Percentiles rank a stretch among this genome's conserved stretches.
phyloP scores from a whole-genome alignment of 2,329 filamentous ascomycete species.

The Arthroderma uncinatum region DNA sequence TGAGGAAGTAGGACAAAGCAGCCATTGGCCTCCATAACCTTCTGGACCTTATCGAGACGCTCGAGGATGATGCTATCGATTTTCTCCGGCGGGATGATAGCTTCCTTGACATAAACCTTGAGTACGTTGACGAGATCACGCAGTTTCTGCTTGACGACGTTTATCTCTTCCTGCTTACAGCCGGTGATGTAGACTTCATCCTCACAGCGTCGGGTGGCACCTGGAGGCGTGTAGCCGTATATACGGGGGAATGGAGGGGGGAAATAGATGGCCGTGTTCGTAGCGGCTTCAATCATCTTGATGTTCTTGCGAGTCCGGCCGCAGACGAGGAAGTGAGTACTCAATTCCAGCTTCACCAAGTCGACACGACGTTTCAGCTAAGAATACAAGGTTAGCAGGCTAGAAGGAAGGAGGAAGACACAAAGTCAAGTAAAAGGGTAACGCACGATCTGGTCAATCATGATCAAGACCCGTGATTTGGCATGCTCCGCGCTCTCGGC shows the following conservation, averaged over 20 bases:
- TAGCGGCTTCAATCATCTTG: conserved; percentile 91
- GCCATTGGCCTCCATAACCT: conserved; percentile 93
- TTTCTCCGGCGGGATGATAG: conserved; percentile 78
- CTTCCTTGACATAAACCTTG: conserved; percentile 83
- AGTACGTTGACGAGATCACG: conserved; percentile 72
- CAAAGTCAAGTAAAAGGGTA: conserved; percentile 15
- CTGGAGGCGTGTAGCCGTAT: conserved; percentile 77
- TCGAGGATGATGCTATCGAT: conserved; percentile 88
- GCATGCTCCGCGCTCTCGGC: conserved; percentile 92
- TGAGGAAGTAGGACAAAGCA: conserved; percentile 89
- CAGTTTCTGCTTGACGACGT: conserved; percentile 80
- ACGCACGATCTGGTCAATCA: conserved; percentile 85
- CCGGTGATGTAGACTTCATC: conserved; percentile 94
- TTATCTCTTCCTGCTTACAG: conserved; percentile 70
- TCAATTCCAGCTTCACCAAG: conserved; percentile 68
- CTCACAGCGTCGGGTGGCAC: conserved; percentile 68
- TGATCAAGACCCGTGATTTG: conserved; percentile 89
- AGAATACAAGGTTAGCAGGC: not conserved
- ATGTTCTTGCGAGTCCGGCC: conserved; percentile 94
- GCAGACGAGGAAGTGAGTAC: conserved; percentile 83
- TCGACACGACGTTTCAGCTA: conserved; percentile 55
- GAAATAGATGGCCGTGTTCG: conserved; percentile 95
- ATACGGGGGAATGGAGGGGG: conserved; percentile 86
- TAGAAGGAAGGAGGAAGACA: not conserved
- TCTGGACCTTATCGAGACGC: conserved; percentile 89